Conservation (phyloP, 352 stramenopile species). For the Pythium dissimile region DNA sequence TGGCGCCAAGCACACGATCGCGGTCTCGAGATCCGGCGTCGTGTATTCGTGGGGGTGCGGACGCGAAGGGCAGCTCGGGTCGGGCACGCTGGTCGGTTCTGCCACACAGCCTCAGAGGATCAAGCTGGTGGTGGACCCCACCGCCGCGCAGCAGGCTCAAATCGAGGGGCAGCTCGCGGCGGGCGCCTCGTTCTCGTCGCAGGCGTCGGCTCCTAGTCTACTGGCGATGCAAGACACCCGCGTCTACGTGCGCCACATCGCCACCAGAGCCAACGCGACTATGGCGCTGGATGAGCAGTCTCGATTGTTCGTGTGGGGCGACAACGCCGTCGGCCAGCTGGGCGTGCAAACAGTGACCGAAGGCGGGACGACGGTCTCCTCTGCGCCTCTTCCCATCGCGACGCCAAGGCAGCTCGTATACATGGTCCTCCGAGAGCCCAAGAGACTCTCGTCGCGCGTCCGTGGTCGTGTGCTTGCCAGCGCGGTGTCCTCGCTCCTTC, state of each 20-base stretch:
- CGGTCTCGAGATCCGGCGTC: conserved; percentile 34
- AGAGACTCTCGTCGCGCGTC: conserved; percentile 21
- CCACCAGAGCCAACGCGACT: conserved; percentile 26
- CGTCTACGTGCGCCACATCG: conserved; percentile 32
- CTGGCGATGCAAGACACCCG: conserved; percentile 25
- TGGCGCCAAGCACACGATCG: conserved; percentile 47
- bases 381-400: not conserved
- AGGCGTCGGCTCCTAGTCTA: not conserved
- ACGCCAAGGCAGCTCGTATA: conserved; percentile 40
- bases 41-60: conserved; percentile 63
- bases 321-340: conserved; percentile 39
- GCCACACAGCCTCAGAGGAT: conserved; percentile 19
- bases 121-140: conserved; percentile 17
- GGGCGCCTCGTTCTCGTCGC: conserved; percentile 6
- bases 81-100: not conserved
- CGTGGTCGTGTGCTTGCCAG: conserved; percentile 26
- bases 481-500: conserved; percentile 15
- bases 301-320: conserved; percentile 49
- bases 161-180: conserved; percentile 25
- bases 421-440: conserved; percentile 33
- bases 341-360: conserved; percentile 24
- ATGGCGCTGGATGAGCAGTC: conserved; percentile 46
- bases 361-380: not conserved
- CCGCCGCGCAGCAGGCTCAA: conserved; percentile 27
- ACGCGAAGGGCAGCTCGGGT: conserved; percentile 47